Evolutionary conservation across 2,329 filamentous ascomycete genomes (phyloP).

Genomic region (Clonostachys sp.): DNA sequence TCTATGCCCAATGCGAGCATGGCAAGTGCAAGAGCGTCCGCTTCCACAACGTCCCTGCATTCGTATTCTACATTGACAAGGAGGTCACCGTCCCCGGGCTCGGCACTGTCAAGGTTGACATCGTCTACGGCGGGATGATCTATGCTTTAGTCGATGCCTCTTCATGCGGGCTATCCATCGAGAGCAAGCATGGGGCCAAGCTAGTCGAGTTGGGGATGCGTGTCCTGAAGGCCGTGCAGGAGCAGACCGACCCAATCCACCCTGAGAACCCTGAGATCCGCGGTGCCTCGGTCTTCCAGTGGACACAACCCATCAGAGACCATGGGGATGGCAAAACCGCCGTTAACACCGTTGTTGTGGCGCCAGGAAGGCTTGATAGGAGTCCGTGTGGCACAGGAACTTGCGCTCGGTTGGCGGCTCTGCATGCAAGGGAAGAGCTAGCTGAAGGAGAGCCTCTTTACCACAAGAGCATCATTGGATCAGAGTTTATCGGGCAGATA

Average conservation of each 20-base stretch:
- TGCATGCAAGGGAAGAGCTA: constrained; percentile 30
- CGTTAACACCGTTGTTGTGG: constrained; percentile 25
- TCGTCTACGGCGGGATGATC: constrained; percentile 41
- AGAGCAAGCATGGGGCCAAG: constrained; percentile 19
- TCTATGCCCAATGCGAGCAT: constrained; percentile 31
- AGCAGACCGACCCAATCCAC: constrained; percentile 27
- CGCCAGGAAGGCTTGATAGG: constrained; percentile 33
- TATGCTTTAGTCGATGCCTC: constrained; percentile 33
- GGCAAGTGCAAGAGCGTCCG: constrained; percentile 37
- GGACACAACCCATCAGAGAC: constrained; percentile 25
- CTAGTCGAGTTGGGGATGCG: constrained; percentile 34
- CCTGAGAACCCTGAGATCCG: constrained; percentile 33
- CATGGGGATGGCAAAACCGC: constrained; percentile 13
- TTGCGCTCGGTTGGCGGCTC: constrained; percentile 30
- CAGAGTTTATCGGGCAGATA: constrained; percentile 29
- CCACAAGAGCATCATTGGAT: constrained; percentile 31
- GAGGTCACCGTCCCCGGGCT: constrained; percentile 31
- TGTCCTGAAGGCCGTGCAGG: constrained; percentile 32
- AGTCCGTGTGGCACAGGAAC: constrained; percentile 39
- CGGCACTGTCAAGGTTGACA: constrained; percentile 30
- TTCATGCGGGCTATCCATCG: constrained; percentile 25
- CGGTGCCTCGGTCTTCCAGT: constrained; percentile 32
- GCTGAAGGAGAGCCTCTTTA: constrained; percentile 23
- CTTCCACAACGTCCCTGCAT: constrained; percentile 38
- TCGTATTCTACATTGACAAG: constrained; percentile 31